These are phyloP conservation scores for Neofusicoccum parvum DNA, from an alignment of 2,329 filamentous ascomycete species.

Conservation along the genomic window DNA sequence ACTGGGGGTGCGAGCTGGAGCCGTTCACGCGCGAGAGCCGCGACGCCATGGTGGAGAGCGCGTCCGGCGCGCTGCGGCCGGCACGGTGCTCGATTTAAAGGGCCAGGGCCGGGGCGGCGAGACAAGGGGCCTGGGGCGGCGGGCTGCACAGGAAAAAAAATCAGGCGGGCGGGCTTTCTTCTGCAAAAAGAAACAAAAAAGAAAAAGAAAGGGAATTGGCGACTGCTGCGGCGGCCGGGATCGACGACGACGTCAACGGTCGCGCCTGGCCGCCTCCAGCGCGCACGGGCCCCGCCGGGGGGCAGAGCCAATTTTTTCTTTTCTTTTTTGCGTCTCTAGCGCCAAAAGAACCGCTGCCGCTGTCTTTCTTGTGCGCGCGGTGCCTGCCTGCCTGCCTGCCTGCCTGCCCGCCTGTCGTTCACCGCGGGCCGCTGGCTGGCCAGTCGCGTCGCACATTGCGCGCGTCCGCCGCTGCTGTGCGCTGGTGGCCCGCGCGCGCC, in stretches of 20 bases:
- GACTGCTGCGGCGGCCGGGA: not conserved
- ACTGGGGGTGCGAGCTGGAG: not conserved
- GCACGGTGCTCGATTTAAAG: not conserved
- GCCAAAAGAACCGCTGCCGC: no score
- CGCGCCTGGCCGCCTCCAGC: not conserved
- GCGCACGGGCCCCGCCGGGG: not conserved
- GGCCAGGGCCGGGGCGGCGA: not conserved
- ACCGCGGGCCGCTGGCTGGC: no score
- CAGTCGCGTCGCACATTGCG: no score
- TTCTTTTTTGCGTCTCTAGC: no score
- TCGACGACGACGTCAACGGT: not conserved
- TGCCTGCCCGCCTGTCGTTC: not conserved
- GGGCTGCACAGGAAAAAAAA: not conserved
- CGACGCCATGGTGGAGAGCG: slow-evolving; percentile 5
- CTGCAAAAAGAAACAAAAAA: not conserved
- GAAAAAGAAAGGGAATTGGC: not conserved
- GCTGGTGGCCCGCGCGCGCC: no score
- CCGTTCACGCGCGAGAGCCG: not conserved
- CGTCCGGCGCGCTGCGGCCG: not conserved
- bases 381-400: no score
- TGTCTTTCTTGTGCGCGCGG: no score
- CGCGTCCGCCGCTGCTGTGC: no score
- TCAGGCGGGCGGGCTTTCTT: not conserved
- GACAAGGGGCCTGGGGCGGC: not conserved
- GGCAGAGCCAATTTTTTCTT: not conserved